Evolutionary conservation across 768 basidiomycete genomes (phyloP).

Genomic region (Trametes gibbosa): DNA sequence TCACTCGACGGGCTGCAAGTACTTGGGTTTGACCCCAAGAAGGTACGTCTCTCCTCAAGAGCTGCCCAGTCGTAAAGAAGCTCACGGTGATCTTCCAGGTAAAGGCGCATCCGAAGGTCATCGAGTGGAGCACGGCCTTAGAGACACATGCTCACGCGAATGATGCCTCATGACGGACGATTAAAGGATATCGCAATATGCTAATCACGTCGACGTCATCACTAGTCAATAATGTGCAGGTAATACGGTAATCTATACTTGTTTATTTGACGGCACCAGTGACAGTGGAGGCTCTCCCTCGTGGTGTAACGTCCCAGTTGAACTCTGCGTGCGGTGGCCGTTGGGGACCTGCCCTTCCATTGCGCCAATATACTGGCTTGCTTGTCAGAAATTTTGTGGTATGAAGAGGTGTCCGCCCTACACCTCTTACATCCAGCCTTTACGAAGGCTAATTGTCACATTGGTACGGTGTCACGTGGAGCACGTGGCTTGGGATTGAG

Average conservation of each 20-base stretch:
- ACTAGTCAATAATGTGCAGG: conserved; percentile 1
- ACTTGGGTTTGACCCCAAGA: conserved; percentile 49
- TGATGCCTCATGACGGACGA: not conserved
- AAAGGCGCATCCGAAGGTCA: conserved; percentile 42
- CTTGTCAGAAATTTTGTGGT: no score
- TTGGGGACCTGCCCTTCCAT: no score
- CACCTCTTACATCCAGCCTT: no score
- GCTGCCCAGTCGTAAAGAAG: not conserved
- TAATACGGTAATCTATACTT: conserved; percentile 5
- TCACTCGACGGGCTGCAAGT: conserved; percentile 54
- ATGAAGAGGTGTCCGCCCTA: no score
- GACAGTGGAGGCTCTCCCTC: no score
- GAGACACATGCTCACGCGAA: conserved; percentile 8
- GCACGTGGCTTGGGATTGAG: no score
- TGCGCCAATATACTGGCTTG: no score
- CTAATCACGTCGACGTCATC: not conserved
- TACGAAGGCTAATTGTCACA: no score
- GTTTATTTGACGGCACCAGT: no score
- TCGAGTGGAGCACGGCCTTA: conserved; percentile 41
- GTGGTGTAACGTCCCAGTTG: no score
- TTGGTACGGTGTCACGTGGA: no score
- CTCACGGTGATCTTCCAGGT: conserved; percentile 28
- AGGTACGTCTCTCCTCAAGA: conserved; percentile 31
- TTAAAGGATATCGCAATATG: not conserved
- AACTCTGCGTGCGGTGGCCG: no score